Evolutionary conservation across 345 rosid species (phyloP), one percentile per base, ranked within the genome.

Genomic region (Dovyalis caffra): DNA sequence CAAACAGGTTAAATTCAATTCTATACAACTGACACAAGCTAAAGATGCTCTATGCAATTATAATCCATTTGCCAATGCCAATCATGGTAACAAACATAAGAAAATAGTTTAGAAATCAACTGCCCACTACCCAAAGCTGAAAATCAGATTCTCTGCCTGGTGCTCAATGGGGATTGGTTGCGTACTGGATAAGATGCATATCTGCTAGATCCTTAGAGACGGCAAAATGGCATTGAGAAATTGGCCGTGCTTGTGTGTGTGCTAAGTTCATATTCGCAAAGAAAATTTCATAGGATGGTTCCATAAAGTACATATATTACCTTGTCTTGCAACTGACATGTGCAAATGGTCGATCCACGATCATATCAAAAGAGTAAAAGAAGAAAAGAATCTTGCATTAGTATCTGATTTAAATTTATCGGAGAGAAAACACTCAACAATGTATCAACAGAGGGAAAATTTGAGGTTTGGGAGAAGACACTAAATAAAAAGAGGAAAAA

Each of bases 311-410:
- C 70, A 20, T 25, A 71, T 62, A 53, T 81, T 77, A 91, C 97
- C 95, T 90, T 91, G 89, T 79, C 71, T 89, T 68, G 88, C 93
- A 71, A 87, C 91, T 88, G 92, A 63, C 69, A 77, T 72, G 56
- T 31, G 29, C 69, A 76, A n/a, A 76, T 66, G 40, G 78, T 74
- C 11, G 70, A 78, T 64, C 66, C 71, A 16, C 65, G 8, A 66
- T 53, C 72, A 15, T 20, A 56, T 18, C 57, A 25, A 56, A 51
- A 66, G 4, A 58, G 57, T 25, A 74, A 83, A 53, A 70, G 62
- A 49, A 47, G 57, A 79, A 51, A 69, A 57, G 21, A 74, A 76
- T n/a, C 35, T 60, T 33, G 73, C 9, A 75, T 86, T 70, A 85
- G 81, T 67, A 40, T 18, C 73, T 70, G 49, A 16, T 68, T 63